Evolutionary conservation across 352 stramenopile species (phyloP).

Genomic region (Phytophthora meadii): DNA sequence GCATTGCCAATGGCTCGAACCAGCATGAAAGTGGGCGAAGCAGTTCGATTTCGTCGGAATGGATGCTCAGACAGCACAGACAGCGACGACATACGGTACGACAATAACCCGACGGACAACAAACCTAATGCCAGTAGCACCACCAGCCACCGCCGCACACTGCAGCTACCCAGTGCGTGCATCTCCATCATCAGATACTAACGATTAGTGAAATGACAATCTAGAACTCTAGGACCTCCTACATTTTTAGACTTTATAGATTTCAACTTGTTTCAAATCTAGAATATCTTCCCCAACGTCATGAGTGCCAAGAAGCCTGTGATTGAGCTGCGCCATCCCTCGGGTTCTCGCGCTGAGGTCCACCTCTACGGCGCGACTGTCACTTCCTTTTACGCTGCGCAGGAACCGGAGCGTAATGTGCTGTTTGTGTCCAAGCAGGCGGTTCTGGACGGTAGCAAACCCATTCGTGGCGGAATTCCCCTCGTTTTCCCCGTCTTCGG

Average conservation of each 20-base stretch:
- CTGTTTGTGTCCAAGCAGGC: conserved; percentile 94
- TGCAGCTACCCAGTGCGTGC: conserved; percentile 3
- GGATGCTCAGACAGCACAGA: not conserved
- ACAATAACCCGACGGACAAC: conserved; percentile 34
- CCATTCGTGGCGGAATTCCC: conserved; percentile 96
- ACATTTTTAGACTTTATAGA: not conserved
- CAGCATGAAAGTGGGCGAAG: conserved; percentile 39
- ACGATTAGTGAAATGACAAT: not conserved
- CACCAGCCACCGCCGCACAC: conserved; percentile 23
- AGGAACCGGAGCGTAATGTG: conserved; percentile 81
- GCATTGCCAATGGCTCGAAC: conserved; percentile 58
- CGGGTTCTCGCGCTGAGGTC: conserved; percentile 77
- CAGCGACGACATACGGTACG: conserved; percentile 29
- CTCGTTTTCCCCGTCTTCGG: conserved; percentile 98
- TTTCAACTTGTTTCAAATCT: not conserved
- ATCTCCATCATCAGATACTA: not conserved
- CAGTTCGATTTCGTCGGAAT: not conserved
- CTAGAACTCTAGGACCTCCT: not conserved
- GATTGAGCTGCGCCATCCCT: conserved; percentile 68
- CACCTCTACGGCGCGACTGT: conserved; percentile 94
- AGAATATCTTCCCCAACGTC: not conserved
- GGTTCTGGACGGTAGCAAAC: conserved; percentile 91
- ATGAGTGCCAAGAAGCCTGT: conserved; percentile 41
- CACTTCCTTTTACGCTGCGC: conserved; percentile 80
- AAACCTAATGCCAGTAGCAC: conserved; percentile 27